Conservation (phyloP, 768 basidiomycete species). For the Rubroboletus satanas region DNA sequence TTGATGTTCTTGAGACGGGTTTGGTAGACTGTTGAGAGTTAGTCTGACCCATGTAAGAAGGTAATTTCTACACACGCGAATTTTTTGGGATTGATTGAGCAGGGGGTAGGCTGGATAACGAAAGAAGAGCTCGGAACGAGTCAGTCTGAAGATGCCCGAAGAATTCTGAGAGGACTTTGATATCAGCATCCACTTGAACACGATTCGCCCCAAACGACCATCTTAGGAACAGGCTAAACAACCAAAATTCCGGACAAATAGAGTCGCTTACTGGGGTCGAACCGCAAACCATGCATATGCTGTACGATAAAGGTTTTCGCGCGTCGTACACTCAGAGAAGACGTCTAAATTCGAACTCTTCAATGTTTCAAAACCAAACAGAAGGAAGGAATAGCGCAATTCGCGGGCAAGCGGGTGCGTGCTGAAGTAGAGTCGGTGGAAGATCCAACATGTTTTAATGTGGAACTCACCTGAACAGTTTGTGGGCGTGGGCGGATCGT, state of each 20-base stretch:
- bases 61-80: constrained; percentile 35
- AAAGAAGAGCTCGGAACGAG: constrained; percentile 51
- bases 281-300: constrained; percentile 94
- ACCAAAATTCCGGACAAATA: neutral
- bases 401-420: constrained; percentile 92
- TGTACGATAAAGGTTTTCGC: constrained; percentile 71
- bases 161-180: constrained; percentile 85
- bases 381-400: constrained; percentile 81
- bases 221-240: constrained; percentile 38
- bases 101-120: constrained; percentile 61
- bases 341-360: constrained; percentile 85
- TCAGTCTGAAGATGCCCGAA: constrained; percentile 73
- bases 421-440: constrained; percentile 38
- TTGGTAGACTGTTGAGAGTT: constrained; percentile 45
- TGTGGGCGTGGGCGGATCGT: constrained; percentile 68
- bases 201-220: constrained; percentile 97
- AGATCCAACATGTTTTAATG: neutral
- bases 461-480: constrained; percentile 63
- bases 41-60: neutral
- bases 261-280: constrained; percentile 73
- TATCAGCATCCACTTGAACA: constrained; percentile 84
- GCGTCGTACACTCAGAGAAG: constrained; percentile 69
- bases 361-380: constrained; percentile 90
- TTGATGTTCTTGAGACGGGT: constrained; percentile 63
- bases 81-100: constrained; percentile 42